These are phyloP conservation scores for Arabidopsis arenosa DNA, from an alignment of 345 rosid species.

Conservation along the genomic window DNA sequence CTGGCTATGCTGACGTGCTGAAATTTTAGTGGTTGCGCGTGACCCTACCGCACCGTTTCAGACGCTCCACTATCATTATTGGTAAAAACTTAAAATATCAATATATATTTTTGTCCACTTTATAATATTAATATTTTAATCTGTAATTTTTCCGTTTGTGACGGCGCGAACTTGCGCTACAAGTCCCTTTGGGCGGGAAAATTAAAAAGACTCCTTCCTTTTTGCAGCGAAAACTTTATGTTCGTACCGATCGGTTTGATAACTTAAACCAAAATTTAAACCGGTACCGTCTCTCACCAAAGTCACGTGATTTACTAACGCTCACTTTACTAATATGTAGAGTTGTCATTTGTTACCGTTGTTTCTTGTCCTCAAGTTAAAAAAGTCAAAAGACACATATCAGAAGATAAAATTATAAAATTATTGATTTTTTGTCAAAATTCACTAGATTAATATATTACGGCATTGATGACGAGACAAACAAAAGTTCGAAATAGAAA, in stretches of 20 bases:
- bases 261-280: neutral
- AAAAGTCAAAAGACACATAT: neutral
- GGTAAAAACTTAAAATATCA: neutral
- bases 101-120: neutral
- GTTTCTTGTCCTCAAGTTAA: neutral
- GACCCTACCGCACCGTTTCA: conserved; percentile 43
- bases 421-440: neutral
- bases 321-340: no score
- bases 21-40: conserved; percentile 13
- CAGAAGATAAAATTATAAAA: neutral
- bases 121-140: neutral
- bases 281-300: no score
- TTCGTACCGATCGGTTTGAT: conserved; percentile 16
- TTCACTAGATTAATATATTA: neutral
- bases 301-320: neutral
- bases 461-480: no score
- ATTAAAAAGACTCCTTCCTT: neutral
- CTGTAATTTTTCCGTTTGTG: conserved; percentile 14
- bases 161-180: conserved; percentile 46
- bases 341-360: neutral
- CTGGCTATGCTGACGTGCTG: conserved; percentile 34
- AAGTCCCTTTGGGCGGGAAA: conserved; percentile 47
- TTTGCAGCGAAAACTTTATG: conserved; percentile 14
- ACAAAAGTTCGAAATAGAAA: no score
- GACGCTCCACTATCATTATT: conserved; percentile 43